A percentile compares a stretch with the other conserved stretches of the same genome.
phyloP scores from a whole-genome alignment of 257 asterid species.

The Cruciata laevipes region DNA sequence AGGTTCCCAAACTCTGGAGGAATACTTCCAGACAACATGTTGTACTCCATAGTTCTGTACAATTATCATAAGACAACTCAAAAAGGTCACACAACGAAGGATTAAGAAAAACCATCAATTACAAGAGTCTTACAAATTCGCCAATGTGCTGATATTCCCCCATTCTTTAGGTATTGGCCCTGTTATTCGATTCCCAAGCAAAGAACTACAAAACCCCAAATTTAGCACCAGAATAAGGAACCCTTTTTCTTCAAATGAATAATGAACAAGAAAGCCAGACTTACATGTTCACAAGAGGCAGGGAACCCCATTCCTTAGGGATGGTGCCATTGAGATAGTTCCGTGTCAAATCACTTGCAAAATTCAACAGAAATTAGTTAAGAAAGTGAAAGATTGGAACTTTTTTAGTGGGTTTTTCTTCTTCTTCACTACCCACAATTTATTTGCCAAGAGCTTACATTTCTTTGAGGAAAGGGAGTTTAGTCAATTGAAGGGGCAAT shows the following conservation, averaged over 20 bases:
- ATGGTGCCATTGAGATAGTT: slow-evolving; percentile 63
- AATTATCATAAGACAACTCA: neutral
- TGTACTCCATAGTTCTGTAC: slow-evolving; percentile 42
- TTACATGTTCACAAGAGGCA: slow-evolving; percentile 40
- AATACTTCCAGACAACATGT: slow-evolving; percentile 56
- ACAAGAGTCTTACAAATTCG: slow-evolving; percentile 1
- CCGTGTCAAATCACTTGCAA: slow-evolving; percentile 45
- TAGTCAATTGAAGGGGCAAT: slow-evolving; percentile 43
- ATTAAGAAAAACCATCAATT: neutral
- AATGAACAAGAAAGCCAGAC: slow-evolving; percentile 4
- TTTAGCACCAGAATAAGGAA: neutral
- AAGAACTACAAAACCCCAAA: slow-evolving; percentile 37
- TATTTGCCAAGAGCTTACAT: slow-evolving; percentile 23
- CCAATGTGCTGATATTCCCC: slow-evolving; percentile 57
- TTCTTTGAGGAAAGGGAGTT: slow-evolving; percentile 47
- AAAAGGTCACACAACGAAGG: neutral
- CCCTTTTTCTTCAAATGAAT: neutral
- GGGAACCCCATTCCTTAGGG: slow-evolving; percentile 60
- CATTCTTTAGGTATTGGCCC: slow-evolving; percentile 47
- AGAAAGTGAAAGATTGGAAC: neutral
- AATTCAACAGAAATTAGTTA: neutral
- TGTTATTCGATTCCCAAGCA: slow-evolving; percentile 50
- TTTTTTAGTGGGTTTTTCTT: neutral
- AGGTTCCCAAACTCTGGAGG: slow-evolving; percentile 64
- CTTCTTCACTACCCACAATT: too few relatives aligned